Conservation (phyloP, 2,329 filamentous ascomycete species). For the Fusarium nodosum region DNA sequence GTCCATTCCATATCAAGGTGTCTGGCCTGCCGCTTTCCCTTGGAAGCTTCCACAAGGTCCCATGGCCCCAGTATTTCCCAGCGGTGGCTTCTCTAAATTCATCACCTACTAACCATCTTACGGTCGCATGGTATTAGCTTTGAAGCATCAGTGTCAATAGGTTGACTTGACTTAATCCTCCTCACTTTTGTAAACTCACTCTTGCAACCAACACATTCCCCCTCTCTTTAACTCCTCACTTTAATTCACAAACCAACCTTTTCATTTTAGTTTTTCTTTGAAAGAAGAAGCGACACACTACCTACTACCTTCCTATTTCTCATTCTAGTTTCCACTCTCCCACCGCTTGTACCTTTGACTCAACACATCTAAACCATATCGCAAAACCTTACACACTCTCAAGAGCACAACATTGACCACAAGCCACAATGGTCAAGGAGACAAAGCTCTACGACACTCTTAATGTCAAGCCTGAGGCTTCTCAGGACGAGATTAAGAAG, state of each 20-base stretch:
- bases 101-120: slow-evolving; percentile 19
- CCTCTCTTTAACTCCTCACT: slow-evolving; percentile 25
- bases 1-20: slow-evolving; percentile 41
- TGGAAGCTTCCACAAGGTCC: slow-evolving; percentile 55
- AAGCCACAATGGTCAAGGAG: slow-evolving; percentile 85
- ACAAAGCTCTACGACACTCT: slow-evolving; percentile 95
- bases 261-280: slow-evolving; percentile 25
- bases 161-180: slow-evolving; percentile 40
- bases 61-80: slow-evolving; percentile 48
- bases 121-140: slow-evolving; percentile 38
- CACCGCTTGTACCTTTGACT: slow-evolving; percentile 20
- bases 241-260: slow-evolving; percentile 20
- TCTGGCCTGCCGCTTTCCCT: slow-evolving; percentile 20
- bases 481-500: slow-evolving; percentile 97
- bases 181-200: slow-evolving; percentile 46
- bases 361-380: slow-evolving; percentile 19
- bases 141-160: slow-evolving; percentile 37
- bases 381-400: slow-evolving; percentile 10
- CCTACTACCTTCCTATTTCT: background rate
- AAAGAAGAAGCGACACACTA: slow-evolving; percentile 24
- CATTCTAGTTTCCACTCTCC: slow-evolving; percentile 23
- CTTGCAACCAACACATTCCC: slow-evolving; percentile 31
- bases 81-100: slow-evolving; percentile 32
- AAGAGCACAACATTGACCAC: slow-evolving; percentile 27
- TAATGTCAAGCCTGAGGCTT: slow-evolving; percentile 80